A percentile compares a stretch with the other conserved stretches of the same genome.
Evolutionary conservation across 2,329 filamentous ascomycete genomes (phyloP).

Genomic region (Colletotrichum lindemuthianum): DNA sequence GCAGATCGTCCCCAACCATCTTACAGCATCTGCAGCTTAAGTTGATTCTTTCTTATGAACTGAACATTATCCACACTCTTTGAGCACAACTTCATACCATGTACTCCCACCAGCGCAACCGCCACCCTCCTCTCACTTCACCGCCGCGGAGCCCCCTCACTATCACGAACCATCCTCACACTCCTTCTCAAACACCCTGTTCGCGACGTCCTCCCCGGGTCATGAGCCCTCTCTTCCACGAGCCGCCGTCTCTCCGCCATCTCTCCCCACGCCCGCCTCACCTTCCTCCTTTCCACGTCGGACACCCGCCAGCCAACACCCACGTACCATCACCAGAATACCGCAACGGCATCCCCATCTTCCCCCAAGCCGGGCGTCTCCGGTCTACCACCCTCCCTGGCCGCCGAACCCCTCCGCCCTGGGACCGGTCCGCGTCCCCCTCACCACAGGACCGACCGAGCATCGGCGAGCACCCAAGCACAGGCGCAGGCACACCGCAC

Average conservation of each 20-base stretch:
- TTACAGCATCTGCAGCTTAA: neutral
- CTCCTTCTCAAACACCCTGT: neutral
- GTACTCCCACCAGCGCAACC: constrained; percentile 22
- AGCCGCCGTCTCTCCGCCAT: neutral
- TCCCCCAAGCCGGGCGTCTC: neutral
- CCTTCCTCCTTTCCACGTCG: neutral
- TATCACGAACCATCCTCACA: neutral
- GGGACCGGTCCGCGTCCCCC: no score
- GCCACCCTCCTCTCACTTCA: constrained; percentile 17
- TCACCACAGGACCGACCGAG: no score
- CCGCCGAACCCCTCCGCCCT: neutral
- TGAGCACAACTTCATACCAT: neutral
- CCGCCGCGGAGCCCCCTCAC: neutral
- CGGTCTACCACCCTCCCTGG: neutral
- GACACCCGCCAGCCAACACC: neutral
- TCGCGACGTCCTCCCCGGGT: neutral
- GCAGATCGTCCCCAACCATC: neutral
- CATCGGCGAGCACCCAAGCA: no score
- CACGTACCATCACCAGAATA: neutral
- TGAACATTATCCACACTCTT: neutral
- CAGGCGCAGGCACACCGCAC: no score
- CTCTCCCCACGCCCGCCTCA: neutral
- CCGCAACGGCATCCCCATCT: neutral
- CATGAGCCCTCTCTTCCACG: constrained; percentile 3
- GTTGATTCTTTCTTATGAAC: neutral